Percentiles rank a stretch among this genome's conserved stretches.
Conservation (phyloP, 176 grass and related monocot genomes). For the Bolboschoenus planiculmis region DNA sequence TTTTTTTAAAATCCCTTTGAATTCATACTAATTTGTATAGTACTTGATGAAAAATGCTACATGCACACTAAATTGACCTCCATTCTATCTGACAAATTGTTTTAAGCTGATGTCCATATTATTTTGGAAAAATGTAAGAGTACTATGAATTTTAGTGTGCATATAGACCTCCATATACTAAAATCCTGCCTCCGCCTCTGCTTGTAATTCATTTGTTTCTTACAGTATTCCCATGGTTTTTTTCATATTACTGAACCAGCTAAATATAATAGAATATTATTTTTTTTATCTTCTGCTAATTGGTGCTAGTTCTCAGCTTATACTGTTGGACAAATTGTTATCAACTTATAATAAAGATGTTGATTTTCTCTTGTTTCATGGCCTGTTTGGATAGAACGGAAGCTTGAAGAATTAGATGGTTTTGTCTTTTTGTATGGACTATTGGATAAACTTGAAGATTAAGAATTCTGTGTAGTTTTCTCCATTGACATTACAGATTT, state of each 20-base stretch:
- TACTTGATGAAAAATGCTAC: no score
- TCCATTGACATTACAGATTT: not conserved
- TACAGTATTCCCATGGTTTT: not conserved
- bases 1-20: no score
- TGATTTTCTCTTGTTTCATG: not conserved
- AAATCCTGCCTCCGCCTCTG: no score
- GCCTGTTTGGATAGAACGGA: not conserved
- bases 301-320: not conserved
- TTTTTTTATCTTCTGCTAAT: not conserved
- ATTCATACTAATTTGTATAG: no score
- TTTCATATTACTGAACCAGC: not conserved
- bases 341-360: not conserved
- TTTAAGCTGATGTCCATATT: no score
- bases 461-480: not conserved
- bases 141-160: no score
- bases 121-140: no score
- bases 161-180: no score
- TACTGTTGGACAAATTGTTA: not conserved
- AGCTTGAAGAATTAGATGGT: not conserved
- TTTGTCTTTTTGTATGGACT: not conserved
- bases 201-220: not conserved
- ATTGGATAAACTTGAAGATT: conserved; percentile 2
- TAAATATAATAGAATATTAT: not conserved
- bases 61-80: no score
- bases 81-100: no score